These are phyloP conservation scores for Ambrosia trifida DNA, from an alignment of 129 eudicot species.

Conservation along the genomic window DNA sequence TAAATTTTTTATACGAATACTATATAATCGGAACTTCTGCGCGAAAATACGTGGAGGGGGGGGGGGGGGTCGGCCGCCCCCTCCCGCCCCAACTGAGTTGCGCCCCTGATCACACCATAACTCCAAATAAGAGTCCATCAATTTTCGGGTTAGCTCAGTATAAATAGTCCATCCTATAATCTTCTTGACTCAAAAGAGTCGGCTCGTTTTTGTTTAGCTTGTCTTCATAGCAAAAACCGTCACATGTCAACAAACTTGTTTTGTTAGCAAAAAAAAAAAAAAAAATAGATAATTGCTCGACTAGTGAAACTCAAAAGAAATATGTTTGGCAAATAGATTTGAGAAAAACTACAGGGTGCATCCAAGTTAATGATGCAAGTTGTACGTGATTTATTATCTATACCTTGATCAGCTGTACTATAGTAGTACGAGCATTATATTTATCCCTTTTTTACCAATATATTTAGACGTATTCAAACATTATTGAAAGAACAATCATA, in stretches of 20 bases:
- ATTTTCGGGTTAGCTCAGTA: neutral
- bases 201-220: neutral
- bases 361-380: conserved; percentile 3
- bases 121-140: neutral
- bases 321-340: too few relatives aligned
- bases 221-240: neutral
- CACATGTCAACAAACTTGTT: neutral
- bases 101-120: too few relatives aligned
- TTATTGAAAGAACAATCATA: conserved; percentile 18
- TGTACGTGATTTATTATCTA: neutral
- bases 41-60: too few relatives aligned
- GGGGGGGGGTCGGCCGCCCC: too few relatives aligned
- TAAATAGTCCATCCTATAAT: neutral
- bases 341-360: too few relatives aligned
- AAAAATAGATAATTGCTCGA: too few relatives aligned
- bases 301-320: too few relatives aligned
- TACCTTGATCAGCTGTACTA: conserved; percentile 17
- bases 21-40: too few relatives aligned
- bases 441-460: neutral
- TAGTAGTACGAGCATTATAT: conserved; percentile 9
- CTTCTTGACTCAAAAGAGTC: neutral
- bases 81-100: too few relatives aligned
- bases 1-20: too few relatives aligned
- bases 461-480: conserved; percentile 14
- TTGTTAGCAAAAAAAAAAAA: neutral